A percentile compares a stretch with the other conserved stretches of the same genome.
Evolutionary conservation across 1,284 basidiomycete genomes (phyloP).

Genomic region (Salmacisia buchloeana): DNA sequence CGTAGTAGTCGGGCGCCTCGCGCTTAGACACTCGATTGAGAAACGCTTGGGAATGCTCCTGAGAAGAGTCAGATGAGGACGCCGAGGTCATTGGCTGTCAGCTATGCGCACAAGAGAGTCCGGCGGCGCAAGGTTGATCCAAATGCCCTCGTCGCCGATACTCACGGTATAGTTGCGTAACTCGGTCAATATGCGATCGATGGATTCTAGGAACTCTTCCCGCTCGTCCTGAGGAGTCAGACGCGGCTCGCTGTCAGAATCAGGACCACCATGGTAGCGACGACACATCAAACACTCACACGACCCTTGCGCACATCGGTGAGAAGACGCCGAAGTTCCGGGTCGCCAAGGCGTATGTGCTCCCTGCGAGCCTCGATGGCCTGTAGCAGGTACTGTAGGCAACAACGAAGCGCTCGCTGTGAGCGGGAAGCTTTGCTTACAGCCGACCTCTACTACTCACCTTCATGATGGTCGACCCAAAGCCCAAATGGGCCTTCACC

Average conservation of each 20-base stretch:
- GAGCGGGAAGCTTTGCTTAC: not conserved
- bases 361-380: constrained; percentile 44
- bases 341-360: constrained; percentile 35
- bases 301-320: constrained; percentile 40
- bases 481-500: not conserved
- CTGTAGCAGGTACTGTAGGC: constrained; percentile 43
- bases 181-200: constrained; percentile 46
- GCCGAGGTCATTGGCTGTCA: not conserved
- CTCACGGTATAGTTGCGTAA: constrained; percentile 43
- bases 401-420: not conserved
- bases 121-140: not conserved
- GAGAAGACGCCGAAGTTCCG: constrained; percentile 40
- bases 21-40: constrained; percentile 45
- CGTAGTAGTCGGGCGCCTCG: constrained; percentile 50
- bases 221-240: constrained; percentile 30
- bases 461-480: not conserved
- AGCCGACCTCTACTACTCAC: not conserved
- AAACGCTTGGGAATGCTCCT: constrained; percentile 47
- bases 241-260: not conserved
- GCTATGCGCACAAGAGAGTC: not conserved
- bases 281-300: constrained; percentile 16
- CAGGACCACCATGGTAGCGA: not conserved
- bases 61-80: not conserved
- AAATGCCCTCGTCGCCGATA: not conserved
- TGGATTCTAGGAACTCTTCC: constrained; percentile 46